These are phyloP conservation scores for Neurospora cerealis DNA, from an alignment of 495 filamentous ascomycete species.

Conservation along the genomic window DNA sequence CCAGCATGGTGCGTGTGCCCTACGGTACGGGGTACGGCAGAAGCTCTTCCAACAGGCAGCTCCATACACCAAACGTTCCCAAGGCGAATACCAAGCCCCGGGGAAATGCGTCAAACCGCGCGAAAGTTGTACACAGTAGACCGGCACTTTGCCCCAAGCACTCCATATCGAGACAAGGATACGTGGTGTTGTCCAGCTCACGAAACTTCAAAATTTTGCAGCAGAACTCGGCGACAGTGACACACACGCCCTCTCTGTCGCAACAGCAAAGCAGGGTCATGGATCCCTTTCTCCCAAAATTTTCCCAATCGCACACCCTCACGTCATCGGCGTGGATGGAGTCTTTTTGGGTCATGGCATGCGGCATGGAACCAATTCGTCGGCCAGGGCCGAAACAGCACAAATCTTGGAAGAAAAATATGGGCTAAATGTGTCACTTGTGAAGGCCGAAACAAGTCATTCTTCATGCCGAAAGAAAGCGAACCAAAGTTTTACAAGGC, in stretches of 20 bases:
- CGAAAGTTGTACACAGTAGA: neutral
- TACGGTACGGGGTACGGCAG: neutral
- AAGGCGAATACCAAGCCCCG: neutral
- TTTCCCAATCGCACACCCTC: neutral
- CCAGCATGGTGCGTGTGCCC: neutral
- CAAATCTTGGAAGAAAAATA: neutral
- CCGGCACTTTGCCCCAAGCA: neutral
- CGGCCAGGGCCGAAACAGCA: neutral
- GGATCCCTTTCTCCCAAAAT: neutral
- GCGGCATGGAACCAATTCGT: neutral
- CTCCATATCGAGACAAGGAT: neutral
- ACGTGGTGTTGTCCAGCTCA: neutral
- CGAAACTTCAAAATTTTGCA: neutral
- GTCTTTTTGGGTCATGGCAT: neutral
- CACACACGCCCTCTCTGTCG: neutral
- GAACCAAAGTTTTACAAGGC: neutral
- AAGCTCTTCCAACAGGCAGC: neutral
- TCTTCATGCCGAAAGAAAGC: neutral
- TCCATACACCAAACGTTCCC: neutral
- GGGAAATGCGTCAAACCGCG: neutral
- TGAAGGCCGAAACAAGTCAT: neutral
- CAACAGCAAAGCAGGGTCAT: neutral
- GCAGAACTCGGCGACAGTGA: neutral
- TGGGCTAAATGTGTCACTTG: neutral
- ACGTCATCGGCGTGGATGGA: neutral